Conservation (phyloP, 2,329 filamentous ascomycete species). For the Stemphylium vesicarium region DNA sequence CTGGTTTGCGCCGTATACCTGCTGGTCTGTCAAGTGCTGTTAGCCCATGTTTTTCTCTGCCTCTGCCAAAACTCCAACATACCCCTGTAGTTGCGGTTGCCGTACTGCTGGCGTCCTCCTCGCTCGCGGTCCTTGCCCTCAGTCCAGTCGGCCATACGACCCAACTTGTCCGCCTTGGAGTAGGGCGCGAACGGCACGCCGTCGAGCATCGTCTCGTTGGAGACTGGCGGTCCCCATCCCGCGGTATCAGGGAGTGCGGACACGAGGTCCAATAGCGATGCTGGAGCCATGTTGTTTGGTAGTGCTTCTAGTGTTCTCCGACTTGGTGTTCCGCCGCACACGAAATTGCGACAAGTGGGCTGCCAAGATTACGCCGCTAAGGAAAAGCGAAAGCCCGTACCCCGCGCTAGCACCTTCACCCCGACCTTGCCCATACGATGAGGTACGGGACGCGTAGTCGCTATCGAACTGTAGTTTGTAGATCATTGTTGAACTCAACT, state of each 20-base stretch:
- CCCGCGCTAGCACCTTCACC: slow-evolving; percentile 16
- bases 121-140: slow-evolving; percentile 83
- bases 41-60: slow-evolving; percentile 7
- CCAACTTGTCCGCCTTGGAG: slow-evolving; percentile 98
- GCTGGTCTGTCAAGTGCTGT: slow-evolving; percentile 71
- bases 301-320: slow-evolving; percentile 14
- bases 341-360: slow-evolving; percentile 27
- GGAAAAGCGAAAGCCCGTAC: slow-evolving; percentile 20
- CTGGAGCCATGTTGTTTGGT: slow-evolving; percentile 52
- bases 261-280: slow-evolving; percentile 57
- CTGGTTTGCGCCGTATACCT: slow-evolving; percentile 92
- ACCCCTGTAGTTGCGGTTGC: slow-evolving; percentile 91
- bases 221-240: slow-evolving; percentile 82
- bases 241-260: slow-evolving; percentile 54
- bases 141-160: slow-evolving; percentile 99
- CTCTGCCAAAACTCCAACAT: neutral
- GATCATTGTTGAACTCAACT: too few species aligned
- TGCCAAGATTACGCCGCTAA: slow-evolving; percentile 25
- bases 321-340: slow-evolving; percentile 24
- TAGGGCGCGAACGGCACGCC: slow-evolving; percentile 97
- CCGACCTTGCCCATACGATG: too few species aligned
- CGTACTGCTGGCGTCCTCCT: slow-evolving; percentile 82
- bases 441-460: too few species aligned
- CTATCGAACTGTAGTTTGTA: too few species aligned
- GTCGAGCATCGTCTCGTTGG: slow-evolving; percentile 85